phyloP scores from a whole-genome alignment of 345 rosid genomes.

The Hevea brasiliensis region DNA sequence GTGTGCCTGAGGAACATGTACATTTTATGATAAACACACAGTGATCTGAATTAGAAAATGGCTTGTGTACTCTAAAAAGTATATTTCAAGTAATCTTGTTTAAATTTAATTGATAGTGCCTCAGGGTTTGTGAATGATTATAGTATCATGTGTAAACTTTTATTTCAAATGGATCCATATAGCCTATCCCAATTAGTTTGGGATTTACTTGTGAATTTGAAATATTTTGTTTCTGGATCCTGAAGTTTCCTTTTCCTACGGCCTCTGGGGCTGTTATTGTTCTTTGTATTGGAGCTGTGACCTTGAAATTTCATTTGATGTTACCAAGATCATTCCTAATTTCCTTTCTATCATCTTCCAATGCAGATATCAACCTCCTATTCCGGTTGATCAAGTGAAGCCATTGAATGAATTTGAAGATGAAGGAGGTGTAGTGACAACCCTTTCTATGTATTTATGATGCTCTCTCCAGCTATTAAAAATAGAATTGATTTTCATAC shows the following conservation, averaged over 20 bases:
- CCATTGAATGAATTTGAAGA: constrained; percentile 29
- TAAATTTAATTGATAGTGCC: neutral
- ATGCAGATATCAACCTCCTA: constrained; percentile 36
- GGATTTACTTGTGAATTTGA: neutral
- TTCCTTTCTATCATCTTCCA: neutral
- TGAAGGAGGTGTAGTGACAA: constrained; percentile 27
- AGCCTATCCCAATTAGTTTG: too few species aligned
- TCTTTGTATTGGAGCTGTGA: neutral
- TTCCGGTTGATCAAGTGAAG: constrained; percentile 39
- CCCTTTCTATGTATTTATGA: neutral
- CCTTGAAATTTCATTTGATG: neutral
- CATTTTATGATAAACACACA: neutral
- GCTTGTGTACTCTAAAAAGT: neutral
- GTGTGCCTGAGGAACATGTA: neutral
- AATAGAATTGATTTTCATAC: neutral
- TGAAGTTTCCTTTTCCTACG: neutral
- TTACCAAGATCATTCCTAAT: neutral
- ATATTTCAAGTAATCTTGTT: neutral
- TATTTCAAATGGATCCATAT: too few species aligned
- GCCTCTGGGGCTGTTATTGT: neutral
- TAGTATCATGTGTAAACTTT: neutral
- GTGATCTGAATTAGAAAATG: too few species aligned
- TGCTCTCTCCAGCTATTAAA: neutral
- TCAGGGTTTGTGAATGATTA: neutral
- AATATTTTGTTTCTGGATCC: neutral